Evolutionary conservation across 805 yeast species (phyloP), one percentile per base, ranked within the genome.

Genomic region (Yarrowia sp.): DNA sequence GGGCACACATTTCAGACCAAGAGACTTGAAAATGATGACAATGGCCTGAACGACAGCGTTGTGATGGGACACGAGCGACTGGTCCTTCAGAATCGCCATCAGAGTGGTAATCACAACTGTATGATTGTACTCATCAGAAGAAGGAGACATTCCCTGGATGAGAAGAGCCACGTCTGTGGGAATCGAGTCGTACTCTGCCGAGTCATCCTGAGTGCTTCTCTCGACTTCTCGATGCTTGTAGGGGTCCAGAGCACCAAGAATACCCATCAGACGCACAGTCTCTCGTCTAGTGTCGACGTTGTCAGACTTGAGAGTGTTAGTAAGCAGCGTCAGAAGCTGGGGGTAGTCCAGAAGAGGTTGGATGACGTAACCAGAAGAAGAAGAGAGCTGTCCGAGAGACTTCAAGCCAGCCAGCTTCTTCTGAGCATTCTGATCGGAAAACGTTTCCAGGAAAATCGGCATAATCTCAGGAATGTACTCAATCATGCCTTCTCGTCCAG

Each of bases 201-300:
- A 70, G 35, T 73, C 74, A 36, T 75, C 77, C n/a, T 79, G 76
- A 56, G 84, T 86, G 0, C 89, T 84, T 69, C 91, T 88, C 75
- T 93, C 98, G 10, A 93, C 91, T 73, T 92, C 97, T 69, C 97
- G 86, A 73, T 92, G 96, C 75, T 91, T 93, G 76, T 94, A 95
- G 0, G 99, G 99, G 78, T 95, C 99, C 59, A 95, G 81, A 0
- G 99, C 99, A 71, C 99, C 99, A 50, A 95, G 80, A 42, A 93
- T 92, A 75, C 99, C 99, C 69, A 95, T 81, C 32, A 95, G 79
- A 72, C 94, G 84, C 1, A 95, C 97, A 0, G 97, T 90, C 76
- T 95, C 98, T 69, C 97, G 82, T 74, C 95, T 86, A 8, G 91
- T 87, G 4, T 85, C 80, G 2, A 89, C 85, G 0, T 97, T 86